Evolutionary conservation across 2,329 filamentous ascomycete species (phyloP), one percentile per base, ranked within the genome.

Genomic region (Xylaria sp.): DNA sequence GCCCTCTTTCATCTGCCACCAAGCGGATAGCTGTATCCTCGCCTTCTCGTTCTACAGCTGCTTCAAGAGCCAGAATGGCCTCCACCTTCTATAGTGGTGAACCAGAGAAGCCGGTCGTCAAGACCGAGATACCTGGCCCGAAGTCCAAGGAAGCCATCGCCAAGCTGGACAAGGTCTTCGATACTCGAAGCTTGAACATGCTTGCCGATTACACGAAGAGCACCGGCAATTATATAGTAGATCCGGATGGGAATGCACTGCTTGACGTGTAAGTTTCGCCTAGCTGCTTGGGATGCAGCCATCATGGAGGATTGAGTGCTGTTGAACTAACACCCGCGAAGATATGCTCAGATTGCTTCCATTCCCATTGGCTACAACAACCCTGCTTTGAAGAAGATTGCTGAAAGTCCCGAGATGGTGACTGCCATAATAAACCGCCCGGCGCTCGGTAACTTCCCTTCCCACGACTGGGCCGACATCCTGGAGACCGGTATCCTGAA

Each of bases 291-390:
- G 20, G 28, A 28, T 48, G 54, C 39, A 31, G 60, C 54, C 31
- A 10, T 44, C 54, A 12, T 10, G 34, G 28, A 48, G 58, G 63
- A 13, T 8, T 7, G 28, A 2, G 20, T 15, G 15, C 12, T 54
- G 15, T 18, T 54, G 44, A 59, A 70, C 72, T 73, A 41, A 74
- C 67, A 34, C 18, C 54, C 50, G 9, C 15, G 67, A 73, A 92
- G 90, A 68, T 95, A 95, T 78, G 92, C 94, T 61, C 94, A 97
- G 82, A 97, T 97, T 78, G 94, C 94, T 72, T 97, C 93, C 51
- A 97, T 97, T 76, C 92, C 94, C 3, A 86, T 97, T 55, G 94
- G 94, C 69, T 97, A 97, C 88, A 97, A 95, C 87, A 97, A 97
- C 84, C 90, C 93, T 7, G 82, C 86, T 73, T 87, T 97, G 71